phyloP scores from a whole-genome alignment of 495 filamentous ascomycete genomes.

The Lasiosphaeris hirsuta region DNA sequence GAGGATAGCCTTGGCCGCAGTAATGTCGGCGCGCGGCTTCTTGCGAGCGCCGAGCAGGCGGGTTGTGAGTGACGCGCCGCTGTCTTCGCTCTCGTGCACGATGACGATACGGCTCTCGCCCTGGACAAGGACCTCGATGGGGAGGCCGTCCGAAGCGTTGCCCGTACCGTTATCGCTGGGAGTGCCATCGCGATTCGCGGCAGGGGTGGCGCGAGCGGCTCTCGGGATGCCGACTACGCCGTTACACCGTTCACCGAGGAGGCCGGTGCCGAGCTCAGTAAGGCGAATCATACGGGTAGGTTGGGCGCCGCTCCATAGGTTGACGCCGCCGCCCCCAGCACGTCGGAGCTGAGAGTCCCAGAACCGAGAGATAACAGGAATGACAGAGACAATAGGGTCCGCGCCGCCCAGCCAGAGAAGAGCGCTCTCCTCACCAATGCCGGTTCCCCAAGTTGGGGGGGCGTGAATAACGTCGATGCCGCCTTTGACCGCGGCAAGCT shows the following conservation, averaged over 20 bases:
- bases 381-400: conserved; percentile 53
- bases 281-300: conserved; percentile 47
- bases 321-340: conserved; percentile 57
- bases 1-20: conserved; percentile 36
- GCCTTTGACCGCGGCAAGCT: conserved; percentile 46
- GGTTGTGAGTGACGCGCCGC: conserved; percentile 33
- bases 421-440: conserved; percentile 59
- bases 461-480: conserved; percentile 58
- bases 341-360: conserved; percentile 61
- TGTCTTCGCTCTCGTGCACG: conserved; percentile 46
- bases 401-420: conserved; percentile 65
- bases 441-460: conserved; percentile 42
- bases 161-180: conserved; percentile 23
- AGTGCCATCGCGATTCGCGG: conserved; percentile 24
- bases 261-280: conserved; percentile 48
- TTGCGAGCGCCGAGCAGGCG: conserved; percentile 31
- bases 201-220: conserved; percentile 19
- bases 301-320: conserved; percentile 49
- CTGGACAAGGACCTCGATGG: conserved; percentile 57
- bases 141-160: conserved; percentile 35
- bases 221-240: conserved; percentile 55
- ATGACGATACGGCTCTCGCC: conserved; percentile 63
- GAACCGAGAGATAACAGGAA: conserved; percentile 62
- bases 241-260: conserved; percentile 65
- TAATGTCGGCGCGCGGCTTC: conserved; percentile 26